Evolutionary conservation across 2,329 filamentous ascomycete species (phyloP).

Genomic region (Clonostachys byssicola): DNA sequence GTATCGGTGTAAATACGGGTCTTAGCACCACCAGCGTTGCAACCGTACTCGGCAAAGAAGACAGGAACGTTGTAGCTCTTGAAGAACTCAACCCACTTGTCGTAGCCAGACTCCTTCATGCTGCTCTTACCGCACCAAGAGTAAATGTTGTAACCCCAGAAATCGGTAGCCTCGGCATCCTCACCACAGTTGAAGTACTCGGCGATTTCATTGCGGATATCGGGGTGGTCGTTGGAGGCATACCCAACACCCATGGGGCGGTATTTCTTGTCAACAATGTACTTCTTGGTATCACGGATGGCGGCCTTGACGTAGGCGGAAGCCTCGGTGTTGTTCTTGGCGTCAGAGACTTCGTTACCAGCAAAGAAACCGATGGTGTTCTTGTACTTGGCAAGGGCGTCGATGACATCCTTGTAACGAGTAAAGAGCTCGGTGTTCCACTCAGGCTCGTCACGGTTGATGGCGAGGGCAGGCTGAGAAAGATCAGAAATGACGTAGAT

Average conservation of each 20-base stretch:
- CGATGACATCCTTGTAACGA: constrained; percentile 81
- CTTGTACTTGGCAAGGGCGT: constrained; percentile 74
- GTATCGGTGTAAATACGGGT: constrained; percentile 85
- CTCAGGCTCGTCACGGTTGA: constrained; percentile 73
- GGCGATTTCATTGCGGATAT: constrained; percentile 77
- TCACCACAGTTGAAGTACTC: constrained; percentile 91
- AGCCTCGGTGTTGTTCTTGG: constrained; percentile 80
- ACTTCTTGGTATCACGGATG: constrained; percentile 90
- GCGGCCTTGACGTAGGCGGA: constrained; percentile 97
- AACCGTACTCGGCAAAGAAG: constrained; percentile 99
- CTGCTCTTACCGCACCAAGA: constrained; percentile 92
- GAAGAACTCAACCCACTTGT: constrained; percentile 82
- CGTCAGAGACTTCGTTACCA: constrained; percentile 95
- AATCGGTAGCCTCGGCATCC: constrained; percentile 70
- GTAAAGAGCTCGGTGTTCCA: constrained; percentile 78
- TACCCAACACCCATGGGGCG: constrained; percentile 88
- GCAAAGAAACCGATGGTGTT: constrained; percentile 98
- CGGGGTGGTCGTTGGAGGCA: constrained; percentile 87
- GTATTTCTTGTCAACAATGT: constrained; percentile 79
- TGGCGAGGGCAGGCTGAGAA: constrained; percentile 74
- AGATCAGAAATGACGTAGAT: constrained; percentile 96
- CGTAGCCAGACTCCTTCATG: constrained; percentile 74
- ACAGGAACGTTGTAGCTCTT: constrained; percentile 83
- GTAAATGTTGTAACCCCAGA: constrained; percentile 99
- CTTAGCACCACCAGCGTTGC: constrained; percentile 63